Evolutionary conservation across 148 eudicot genomes (phyloP), one percentile per base, ranked within the genome.

Genomic region (Suaeda aralocaspica): DNA sequence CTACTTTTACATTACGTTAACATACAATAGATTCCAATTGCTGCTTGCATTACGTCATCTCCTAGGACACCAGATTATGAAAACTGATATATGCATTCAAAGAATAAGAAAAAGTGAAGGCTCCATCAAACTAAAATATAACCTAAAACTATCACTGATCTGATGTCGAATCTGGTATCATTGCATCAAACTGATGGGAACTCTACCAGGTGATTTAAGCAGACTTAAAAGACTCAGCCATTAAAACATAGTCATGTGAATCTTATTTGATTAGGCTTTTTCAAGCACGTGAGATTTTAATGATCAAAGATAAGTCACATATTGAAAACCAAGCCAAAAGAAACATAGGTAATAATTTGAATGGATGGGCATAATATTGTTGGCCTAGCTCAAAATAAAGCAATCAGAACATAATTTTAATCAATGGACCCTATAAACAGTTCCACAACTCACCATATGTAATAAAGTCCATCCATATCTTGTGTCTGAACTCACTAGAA

Each of bases 401-500:
- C 9, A 22, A 21, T 36, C 64, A 58, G 48, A 22, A 60, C 14
- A 60, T 9, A 67, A 62, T 41, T 10, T 24, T 29, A 18, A 33
- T n/a, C 36, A 72, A 39, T 58, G 50, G 50, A 1, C 26, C 48
- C 64, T 30, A 24, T 48, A 68, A 15, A 5, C 25, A 39, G 62
- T 29, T 57, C 13, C 21, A 42, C 31, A 59, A 82, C 90, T 84
- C 4, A 90, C 98, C 98, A 87, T 70, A 85, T 82, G 62, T 93
- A 93, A 77, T 73, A 87, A 29, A 81, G 67, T 72, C 72, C 86
- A 79, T 93, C 98, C 79, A 72, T 75, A 75, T 81, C 86, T 71
- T 90, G 92, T 75, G 60, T 90, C 80, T 93, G 92, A 79, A 88
- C 86, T 74, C 94, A 95, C 96, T 60, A 84, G 74, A 75, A 93